Conservation (phyloP, 805 yeast species). For the Candida odintsovae region DNA sequence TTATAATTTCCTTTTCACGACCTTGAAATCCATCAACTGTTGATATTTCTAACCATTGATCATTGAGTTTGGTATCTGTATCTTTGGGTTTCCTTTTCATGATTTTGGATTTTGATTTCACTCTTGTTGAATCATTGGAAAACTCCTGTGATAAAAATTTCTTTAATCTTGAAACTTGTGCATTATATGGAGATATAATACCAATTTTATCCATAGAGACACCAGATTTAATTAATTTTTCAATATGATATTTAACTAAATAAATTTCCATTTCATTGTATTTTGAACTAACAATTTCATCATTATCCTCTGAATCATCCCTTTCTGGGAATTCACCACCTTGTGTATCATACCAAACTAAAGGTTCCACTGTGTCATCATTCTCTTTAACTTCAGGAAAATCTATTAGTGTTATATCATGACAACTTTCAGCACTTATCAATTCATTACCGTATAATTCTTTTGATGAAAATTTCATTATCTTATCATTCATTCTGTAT, state of each 20-base stretch:
- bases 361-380: constrained; percentile 50
- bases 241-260: constrained; percentile 54
- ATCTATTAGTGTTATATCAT: constrained; percentile 46
- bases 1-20: constrained; percentile 83
- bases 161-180: constrained; percentile 63
- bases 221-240: constrained; percentile 44
- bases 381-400: constrained; percentile 41
- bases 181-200: constrained; percentile 83
- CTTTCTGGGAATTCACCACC: constrained; percentile 78
- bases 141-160: constrained; percentile 1
- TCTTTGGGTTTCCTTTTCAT: background rate
- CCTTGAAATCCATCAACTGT: constrained; percentile 98
- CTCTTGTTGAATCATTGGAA: constrained; percentile 9
- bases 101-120: constrained; percentile 29
- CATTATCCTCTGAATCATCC: constrained; percentile 29
- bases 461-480: constrained; percentile 74
- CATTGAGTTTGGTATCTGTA: background rate
- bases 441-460: constrained; percentile 60
- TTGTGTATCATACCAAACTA: constrained; percentile 89
- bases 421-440: constrained; percentile 56
- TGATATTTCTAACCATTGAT: constrained; percentile 55
- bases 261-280: constrained; percentile 73
- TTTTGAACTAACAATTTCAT: constrained; percentile 39
- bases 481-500: constrained; percentile 77
- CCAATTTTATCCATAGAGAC: constrained; percentile 62